Evolutionary conservation across 2,329 filamentous ascomycete genomes (phyloP), one percentile per base, ranked within the genome.

Genomic region (Atkinsonella hypoxylon): DNA sequence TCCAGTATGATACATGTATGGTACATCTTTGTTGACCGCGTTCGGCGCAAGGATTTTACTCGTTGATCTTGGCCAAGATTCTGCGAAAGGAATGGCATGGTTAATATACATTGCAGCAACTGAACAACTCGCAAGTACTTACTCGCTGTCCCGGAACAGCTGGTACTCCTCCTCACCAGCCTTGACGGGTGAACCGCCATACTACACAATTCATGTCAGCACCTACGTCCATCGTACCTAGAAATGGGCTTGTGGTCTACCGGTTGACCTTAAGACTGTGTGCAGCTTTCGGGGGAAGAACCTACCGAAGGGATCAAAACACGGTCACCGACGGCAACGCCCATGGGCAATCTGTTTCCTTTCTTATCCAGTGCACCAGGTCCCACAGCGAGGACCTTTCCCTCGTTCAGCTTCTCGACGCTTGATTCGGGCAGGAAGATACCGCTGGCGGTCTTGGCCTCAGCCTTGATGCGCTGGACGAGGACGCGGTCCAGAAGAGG

Each of bases 341-440:
- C 84, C 77, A 91, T 89, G 55, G 85, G 78, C 62, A 96, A 74
- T 61, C 89, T 81, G 79, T 93, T 87, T 61, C 93, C 93, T 54
- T 95, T 85, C 74, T 84, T 89, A 76, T 94, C 88, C 54, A 95
- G 64, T 13, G 77, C 83, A 56, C 93, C 93, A 52, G 93, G 93
- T 50, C 93, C 93, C 56, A 98, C 91, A 56, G 93, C 93, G 54
- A 98, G 77, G 51, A 98, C 93, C 74, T 89, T 90, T 63, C 88
- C 93, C 78, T 97, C 91, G 74, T 96, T 97, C 68, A 97, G 81
- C 72, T 98, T 93, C 81, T 98, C 95, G 67, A 97, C 89, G 64
- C 85, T 87, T 55, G 85, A 90, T 77, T 98, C 93, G 61, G 93
- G 93, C 58, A 98, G 87, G 79, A 94, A 96, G 79, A 98, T 95